Conservation (phyloP, 176 grass and related monocot species). For the Miscanthus lutarioriparius region DNA sequence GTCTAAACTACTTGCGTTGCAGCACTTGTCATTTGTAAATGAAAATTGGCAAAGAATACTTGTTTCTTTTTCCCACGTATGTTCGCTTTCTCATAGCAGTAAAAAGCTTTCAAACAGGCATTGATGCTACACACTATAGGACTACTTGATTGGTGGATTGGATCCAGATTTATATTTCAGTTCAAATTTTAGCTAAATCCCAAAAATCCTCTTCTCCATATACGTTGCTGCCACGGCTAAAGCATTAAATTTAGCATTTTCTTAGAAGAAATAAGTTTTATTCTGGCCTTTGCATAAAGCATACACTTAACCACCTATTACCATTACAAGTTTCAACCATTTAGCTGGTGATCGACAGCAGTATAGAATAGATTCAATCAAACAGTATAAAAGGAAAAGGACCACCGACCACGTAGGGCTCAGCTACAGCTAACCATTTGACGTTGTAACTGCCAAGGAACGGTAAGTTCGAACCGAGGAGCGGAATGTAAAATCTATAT, state of each 20-base stretch:
- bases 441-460: too few species aligned
- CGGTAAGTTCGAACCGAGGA: too few species aligned
- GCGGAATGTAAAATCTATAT: too few species aligned
- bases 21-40: too few species aligned
- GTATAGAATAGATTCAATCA: too few species aligned
- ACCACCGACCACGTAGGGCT: too few species aligned
- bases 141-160: neutral
- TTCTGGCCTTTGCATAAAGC: neutral
- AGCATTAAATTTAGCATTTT: neutral
- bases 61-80: neutral
- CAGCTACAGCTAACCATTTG: too few species aligned
- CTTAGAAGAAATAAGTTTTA: neutral
- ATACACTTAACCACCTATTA: neutral
- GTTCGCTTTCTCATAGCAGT: neutral
- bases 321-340: neutral
- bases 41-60: neutral
- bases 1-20: neutral
- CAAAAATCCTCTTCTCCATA: neutral
- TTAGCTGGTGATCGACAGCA: too few species aligned
- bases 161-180: neutral
- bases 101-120: slow-evolving; percentile 6
- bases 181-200: neutral
- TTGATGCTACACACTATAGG: neutral
- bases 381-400: too few species aligned
- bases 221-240: neutral